Evolutionary conservation across 2,329 filamentous ascomycete genomes (phyloP).

Genomic region (Aureobasidium sp.): DNA sequence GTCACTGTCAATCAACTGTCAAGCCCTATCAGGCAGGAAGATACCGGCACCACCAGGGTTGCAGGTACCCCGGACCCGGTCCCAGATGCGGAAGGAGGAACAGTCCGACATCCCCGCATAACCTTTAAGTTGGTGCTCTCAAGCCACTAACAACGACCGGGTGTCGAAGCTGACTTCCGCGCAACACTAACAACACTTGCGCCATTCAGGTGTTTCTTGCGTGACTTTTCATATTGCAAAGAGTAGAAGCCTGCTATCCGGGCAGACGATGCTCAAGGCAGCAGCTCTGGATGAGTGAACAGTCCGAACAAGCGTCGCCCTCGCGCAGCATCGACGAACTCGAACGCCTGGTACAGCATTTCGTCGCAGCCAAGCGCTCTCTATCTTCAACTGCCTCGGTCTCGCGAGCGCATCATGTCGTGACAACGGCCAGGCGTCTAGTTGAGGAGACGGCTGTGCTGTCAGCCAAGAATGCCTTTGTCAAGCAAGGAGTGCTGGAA

Average conservation of each 20-base stretch:
- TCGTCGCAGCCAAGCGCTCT: constrained; percentile 79
- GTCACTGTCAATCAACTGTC: background rate
- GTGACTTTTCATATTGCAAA: background rate
- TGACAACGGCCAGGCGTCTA: constrained; percentile 63
- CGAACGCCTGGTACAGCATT: constrained; percentile 72
- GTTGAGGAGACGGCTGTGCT: constrained; percentile 73
- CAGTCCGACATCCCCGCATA: background rate
- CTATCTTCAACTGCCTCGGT: constrained; percentile 71
- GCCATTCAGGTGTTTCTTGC: constrained; percentile 4
- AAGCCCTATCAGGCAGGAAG: background rate
- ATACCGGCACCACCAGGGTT: background rate
- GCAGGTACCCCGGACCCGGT: background rate
- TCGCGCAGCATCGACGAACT: constrained; percentile 41
- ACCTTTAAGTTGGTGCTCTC: background rate
- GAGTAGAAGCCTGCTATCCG: background rate
- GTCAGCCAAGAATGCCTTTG: constrained; percentile 40
- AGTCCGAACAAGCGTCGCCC: constrained; percentile 33
- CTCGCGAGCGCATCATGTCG: constrained; percentile 77
- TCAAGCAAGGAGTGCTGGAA: constrained; percentile 33
- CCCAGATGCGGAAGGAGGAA: constrained; percentile 1
- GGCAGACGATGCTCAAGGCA: background rate
- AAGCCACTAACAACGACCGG: background rate
- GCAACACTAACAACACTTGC: background rate
- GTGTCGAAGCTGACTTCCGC: background rate
- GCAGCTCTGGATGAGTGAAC: constrained; percentile 13